A percentile compares a stretch with the other conserved stretches of the same genome.
These are phyloP conservation scores for Zymoseptoria ardabiliae DNA, from an alignment of 2,329 filamentous ascomycete species.

Conservation along the genomic window DNA sequence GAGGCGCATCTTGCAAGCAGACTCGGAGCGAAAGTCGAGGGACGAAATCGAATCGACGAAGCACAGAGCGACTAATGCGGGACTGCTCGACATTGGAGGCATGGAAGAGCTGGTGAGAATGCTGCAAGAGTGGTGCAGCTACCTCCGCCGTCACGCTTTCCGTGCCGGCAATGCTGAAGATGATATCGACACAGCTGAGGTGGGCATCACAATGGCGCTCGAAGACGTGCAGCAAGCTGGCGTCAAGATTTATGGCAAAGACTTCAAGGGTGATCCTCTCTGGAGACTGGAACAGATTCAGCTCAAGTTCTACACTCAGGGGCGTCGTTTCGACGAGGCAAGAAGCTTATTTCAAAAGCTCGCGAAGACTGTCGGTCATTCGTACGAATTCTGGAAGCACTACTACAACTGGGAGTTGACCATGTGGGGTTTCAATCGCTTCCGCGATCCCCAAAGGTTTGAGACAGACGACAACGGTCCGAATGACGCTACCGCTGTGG, in stretches of 20 bases:
- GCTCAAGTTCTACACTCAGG: slow-evolving; percentile 84
- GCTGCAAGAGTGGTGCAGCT: slow-evolving; percentile 90
- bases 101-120: slow-evolving; percentile 86
- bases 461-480: slow-evolving; percentile 55
- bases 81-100: slow-evolving; percentile 74
- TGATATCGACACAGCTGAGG: slow-evolving; percentile 77
- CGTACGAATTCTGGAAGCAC: slow-evolving; percentile 86
- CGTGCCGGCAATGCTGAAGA: slow-evolving; percentile 66
- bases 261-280: slow-evolving; percentile 77
- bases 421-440: slow-evolving; percentile 52
- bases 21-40: slow-evolving; percentile 69
- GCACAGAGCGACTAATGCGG: slow-evolving; percentile 79
- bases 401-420: slow-evolving; percentile 92
- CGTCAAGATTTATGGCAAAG: slow-evolving; percentile 66
- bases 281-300: slow-evolving; percentile 87
- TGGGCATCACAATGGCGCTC: slow-evolving; percentile 76
- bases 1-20: slow-evolving; percentile 75
- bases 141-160: slow-evolving; percentile 79
- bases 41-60: slow-evolving; percentile 82
- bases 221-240: slow-evolving; percentile 76
- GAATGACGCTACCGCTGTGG: slow-evolving; percentile 63
- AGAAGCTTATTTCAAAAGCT: slow-evolving; percentile 67
- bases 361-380: slow-evolving; percentile 61
- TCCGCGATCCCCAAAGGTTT: slow-evolving; percentile 44
- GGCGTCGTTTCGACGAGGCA: slow-evolving; percentile 67